Conservation (phyloP, 495 filamentous ascomycete species). For the Pyrenopolyporus hunteri region DNA sequence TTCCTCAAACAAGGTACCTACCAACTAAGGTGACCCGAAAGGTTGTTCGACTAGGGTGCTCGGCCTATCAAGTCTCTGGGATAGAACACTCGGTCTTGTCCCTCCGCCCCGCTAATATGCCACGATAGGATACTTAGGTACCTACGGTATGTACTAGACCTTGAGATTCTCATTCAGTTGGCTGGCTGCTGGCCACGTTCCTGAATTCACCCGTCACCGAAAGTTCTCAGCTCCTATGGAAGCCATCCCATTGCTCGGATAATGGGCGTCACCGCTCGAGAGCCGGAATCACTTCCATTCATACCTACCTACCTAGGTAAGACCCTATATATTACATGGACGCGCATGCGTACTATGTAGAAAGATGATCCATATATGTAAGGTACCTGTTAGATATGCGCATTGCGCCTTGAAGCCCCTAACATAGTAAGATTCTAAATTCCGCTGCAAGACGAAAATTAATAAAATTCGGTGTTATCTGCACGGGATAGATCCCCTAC, state of each 20-base stretch:
- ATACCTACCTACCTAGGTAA: slow-evolving; percentile 5
- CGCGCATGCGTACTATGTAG: too few relatives aligned
- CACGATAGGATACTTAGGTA: neutral
- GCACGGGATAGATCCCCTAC: too few relatives aligned
- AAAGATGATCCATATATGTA: too few relatives aligned
- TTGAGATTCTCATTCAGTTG: slow-evolving; percentile 13
- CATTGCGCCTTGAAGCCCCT: too few relatives aligned
- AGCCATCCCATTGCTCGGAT: slow-evolving; percentile 23
- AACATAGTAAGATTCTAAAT: too few relatives aligned
- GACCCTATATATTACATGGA: too few relatives aligned
- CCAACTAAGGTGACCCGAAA: slow-evolving; percentile 15
- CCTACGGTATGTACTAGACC: slow-evolving; percentile 10
- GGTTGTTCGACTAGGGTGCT: slow-evolving; percentile 7
- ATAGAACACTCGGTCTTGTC: neutral
- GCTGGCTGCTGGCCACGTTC: slow-evolving; percentile 25
- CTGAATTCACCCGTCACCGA: slow-evolving; percentile 13
- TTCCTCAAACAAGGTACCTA: neutral
- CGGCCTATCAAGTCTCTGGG: slow-evolving; percentile 12
- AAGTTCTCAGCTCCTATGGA: slow-evolving; percentile 3
- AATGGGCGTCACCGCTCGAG: slow-evolving; percentile 26
- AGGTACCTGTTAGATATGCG: too few relatives aligned
- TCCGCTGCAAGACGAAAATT: too few relatives aligned
- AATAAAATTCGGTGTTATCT: too few relatives aligned
- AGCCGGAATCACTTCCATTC: slow-evolving; percentile 4
- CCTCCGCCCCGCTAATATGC: slow-evolving; percentile 13